Conservation (phyloP, 2,329 filamentous ascomycete species). For the Colletotrichum spinosum region DNA sequence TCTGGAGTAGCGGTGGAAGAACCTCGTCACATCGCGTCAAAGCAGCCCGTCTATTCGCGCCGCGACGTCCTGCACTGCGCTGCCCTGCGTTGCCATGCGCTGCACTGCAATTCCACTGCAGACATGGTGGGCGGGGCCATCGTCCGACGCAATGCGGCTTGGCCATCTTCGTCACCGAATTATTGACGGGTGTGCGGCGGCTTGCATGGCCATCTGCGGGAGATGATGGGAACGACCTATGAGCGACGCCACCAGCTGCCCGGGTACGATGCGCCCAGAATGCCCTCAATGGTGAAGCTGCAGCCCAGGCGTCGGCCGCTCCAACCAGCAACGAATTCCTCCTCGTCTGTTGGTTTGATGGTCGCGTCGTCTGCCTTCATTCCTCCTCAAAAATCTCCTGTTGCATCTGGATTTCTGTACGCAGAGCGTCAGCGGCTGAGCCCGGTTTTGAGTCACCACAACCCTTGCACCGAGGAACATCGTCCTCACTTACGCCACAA, state of each 20-base stretch:
- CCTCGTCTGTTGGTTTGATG: background rate
- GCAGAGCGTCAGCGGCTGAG: constrained; percentile 35
- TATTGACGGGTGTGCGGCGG: constrained; percentile 35
- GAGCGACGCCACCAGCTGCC: constrained; percentile 34
- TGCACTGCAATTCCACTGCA: background rate
- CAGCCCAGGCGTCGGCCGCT: constrained; percentile 25
- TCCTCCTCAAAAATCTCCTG: constrained; percentile 60
- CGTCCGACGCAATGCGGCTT: constrained; percentile 36
- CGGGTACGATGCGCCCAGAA: constrained; percentile 31
- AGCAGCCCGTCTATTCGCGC: background rate
- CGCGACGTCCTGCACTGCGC: too few relatives aligned
- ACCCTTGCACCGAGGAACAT: background rate
- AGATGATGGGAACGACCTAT: constrained; percentile 34
- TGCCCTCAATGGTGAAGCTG: constrained; percentile 22
- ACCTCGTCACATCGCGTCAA: constrained; percentile 31
- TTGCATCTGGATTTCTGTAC: constrained; percentile 62
- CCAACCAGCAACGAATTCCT: constrained; percentile 13
- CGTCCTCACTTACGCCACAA: constrained; percentile 69
- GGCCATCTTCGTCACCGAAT: constrained; percentile 34
- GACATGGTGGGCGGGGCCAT: constrained; percentile 19
- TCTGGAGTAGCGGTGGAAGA: constrained; percentile 25
- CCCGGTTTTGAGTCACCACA: background rate
- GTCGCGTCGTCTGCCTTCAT: constrained; percentile 3
- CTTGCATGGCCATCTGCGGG: constrained; percentile 34
- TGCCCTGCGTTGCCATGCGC: too few relatives aligned